Conservation (phyloP, 768 basidiomycete genomes). For the Pisolithus marmoratus region DNA sequence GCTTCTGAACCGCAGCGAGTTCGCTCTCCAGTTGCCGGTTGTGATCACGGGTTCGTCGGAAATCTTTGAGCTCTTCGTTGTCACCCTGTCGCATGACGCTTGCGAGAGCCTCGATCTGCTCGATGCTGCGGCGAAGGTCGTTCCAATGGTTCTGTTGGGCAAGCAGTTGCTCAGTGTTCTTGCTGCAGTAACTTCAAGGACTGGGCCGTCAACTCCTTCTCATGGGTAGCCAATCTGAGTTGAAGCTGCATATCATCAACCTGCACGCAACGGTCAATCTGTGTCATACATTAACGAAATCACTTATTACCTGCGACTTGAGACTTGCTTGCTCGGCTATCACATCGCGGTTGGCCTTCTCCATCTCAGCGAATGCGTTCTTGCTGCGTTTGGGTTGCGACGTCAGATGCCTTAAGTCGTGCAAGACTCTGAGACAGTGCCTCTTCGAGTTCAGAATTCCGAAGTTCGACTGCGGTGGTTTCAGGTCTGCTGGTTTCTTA, state of each 20-base stretch:
- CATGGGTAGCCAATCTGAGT: constrained; percentile 49
- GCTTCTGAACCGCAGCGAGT: constrained; percentile 60
- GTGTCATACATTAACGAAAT: not conserved
- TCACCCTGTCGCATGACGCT: constrained; percentile 56
- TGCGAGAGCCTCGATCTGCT: constrained; percentile 68
- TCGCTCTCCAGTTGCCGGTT: constrained; percentile 60
- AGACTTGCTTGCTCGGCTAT: constrained; percentile 50
- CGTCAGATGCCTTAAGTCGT: constrained; percentile 68
- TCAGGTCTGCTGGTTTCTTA: constrained; percentile 42
- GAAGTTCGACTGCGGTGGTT: constrained; percentile 39
- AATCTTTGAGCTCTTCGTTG: constrained; percentile 68
- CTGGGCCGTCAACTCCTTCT: constrained; percentile 53
- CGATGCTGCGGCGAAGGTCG: constrained; percentile 60
- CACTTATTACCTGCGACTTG: constrained; percentile 49
- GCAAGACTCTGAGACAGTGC: constrained; percentile 69
- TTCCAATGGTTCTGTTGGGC: constrained; percentile 76
- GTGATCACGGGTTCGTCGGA: constrained; percentile 59
- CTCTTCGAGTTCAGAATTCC: constrained; percentile 60
- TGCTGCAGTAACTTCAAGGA: constrained; percentile 48
- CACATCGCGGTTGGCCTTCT: constrained; percentile 53
- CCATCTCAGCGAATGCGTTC: constrained; percentile 57
- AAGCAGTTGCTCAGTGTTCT: constrained; percentile 52
- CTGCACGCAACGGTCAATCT: constrained; percentile 31
- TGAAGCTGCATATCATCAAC: constrained; percentile 56
- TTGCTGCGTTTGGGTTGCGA: constrained; percentile 52